A percentile compares a stretch with the other conserved stretches of the same genome.
These are phyloP conservation scores for Calonectria pseudoreteaudii DNA, from an alignment of 2,329 filamentous ascomycete species.

Conservation along the genomic window DNA sequence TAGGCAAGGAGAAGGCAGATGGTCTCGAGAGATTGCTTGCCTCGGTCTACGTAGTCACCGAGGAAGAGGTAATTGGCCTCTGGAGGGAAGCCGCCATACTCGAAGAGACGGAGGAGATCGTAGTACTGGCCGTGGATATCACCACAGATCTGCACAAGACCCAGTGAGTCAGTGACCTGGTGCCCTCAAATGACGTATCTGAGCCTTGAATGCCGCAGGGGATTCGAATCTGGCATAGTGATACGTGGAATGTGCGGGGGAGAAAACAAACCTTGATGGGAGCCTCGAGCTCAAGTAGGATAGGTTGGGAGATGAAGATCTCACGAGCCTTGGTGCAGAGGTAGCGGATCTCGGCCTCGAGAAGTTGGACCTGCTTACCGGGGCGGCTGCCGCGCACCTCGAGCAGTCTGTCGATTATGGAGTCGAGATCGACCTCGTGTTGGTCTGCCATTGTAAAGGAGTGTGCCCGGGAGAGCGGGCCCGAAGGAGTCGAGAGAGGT, in stretches of 20 bases:
- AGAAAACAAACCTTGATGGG: constrained; percentile 88
- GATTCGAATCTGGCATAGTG: neutral
- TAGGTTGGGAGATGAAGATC: constrained; percentile 99
- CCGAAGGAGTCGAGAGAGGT: constrained; percentile 49
- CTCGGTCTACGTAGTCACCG: constrained; percentile 97
- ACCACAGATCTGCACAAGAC: constrained; percentile 83
- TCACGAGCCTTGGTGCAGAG: constrained; percentile 98
- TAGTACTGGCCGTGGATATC: constrained; percentile 99
- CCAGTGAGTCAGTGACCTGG: constrained; percentile 30
- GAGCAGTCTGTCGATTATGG: constrained; percentile 97
- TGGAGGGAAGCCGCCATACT: constrained; percentile 97
- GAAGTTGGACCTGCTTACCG: constrained; percentile 97
- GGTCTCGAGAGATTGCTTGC: constrained; percentile 98
- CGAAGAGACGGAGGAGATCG: constrained; percentile 95
- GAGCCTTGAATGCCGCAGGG: neutral
- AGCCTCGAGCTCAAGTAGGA: constrained; percentile 95
- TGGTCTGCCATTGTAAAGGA: constrained; percentile 69
- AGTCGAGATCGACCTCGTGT: constrained; percentile 97
- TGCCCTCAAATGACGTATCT: neutral
- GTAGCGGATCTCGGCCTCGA: constrained; percentile 96
- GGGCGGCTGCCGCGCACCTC: constrained; percentile 98
- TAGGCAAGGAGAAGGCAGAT: constrained; percentile 97
- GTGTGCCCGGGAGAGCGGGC: constrained; percentile 53
- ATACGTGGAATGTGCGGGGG: neutral
- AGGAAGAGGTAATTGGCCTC: constrained; percentile 99